phyloP scores from a whole-genome alignment of 2,329 filamentous ascomycete species.

The Microcyclospora pomicola region DNA sequence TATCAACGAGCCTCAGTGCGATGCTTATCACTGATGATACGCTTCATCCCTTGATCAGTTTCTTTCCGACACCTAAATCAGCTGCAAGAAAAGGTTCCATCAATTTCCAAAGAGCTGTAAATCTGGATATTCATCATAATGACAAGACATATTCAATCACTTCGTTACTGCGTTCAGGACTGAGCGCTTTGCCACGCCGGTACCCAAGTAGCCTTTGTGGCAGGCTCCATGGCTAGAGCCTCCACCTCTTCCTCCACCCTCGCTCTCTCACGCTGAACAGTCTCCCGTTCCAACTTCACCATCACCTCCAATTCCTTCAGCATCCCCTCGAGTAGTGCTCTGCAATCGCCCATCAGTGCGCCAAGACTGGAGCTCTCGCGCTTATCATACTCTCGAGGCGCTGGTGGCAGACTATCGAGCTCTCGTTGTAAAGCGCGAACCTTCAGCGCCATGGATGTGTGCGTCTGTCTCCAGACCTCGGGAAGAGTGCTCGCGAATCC shows the following conservation, averaged over 20 bases:
- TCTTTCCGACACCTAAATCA: no score
- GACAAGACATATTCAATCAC: no score
- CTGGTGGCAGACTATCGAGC: constrained; percentile 34
- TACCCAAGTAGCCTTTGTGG: constrained; percentile 9
- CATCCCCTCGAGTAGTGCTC: constrained; percentile 43
- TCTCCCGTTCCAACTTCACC: constrained; percentile 46
- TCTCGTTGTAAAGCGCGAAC: constrained; percentile 42
- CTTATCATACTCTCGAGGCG: constrained; percentile 8
- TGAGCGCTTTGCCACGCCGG: constrained; percentile 15
- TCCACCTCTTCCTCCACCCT: constrained; percentile 38
- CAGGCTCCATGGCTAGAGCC: constrained; percentile 3
- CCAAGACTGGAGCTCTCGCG: constrained; percentile 27
- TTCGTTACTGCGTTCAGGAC: no score
- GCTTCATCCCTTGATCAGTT: no score
- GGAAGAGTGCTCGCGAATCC: constrained; percentile 45
- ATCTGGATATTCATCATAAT: no score
- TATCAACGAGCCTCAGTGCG: no score
- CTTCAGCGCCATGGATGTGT: constrained; percentile 37
- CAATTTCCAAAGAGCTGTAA: no score
- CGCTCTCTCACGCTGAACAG: constrained; percentile 40
- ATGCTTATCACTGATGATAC: no score
- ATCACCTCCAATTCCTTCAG: constrained; percentile 48
- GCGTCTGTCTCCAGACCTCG: constrained; percentile 45
- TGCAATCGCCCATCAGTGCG: constrained; percentile 36
- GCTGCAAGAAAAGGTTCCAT: no score